Base-by-base conservation (phyloP, 495 filamentous ascomycete genomes). In the Xylaria cubensis region DNA sequence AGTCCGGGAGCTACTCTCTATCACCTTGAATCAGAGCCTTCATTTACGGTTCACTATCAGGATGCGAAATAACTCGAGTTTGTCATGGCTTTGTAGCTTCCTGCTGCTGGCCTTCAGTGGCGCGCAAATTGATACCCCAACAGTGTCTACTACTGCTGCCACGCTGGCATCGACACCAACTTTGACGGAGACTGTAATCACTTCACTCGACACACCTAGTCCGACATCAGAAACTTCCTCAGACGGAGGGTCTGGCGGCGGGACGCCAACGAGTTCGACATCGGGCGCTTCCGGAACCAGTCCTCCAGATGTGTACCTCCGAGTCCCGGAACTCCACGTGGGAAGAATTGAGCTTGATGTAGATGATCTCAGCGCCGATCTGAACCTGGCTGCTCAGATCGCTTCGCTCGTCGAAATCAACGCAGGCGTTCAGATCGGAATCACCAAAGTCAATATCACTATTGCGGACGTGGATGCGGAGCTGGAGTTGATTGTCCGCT, bases 361-460 rank as follows among this genome's bases (percentile, higher is more conserved):
- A 13, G 85, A 88, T 67, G 82, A 88, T 74, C 76, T 88, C 10
- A 79, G 82, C 69, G 87, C 86, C 4, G 86, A 89, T 66, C 76
- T 90, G 74, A 89, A 88, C 71, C 77, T 90, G 0, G 87, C 86
- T 51, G 87, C 88, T 64, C 80, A 87, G 50, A 80, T 90, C 34
- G 88, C 87, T 19, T 81, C 80, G 32, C 80, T 90, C 4, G 88
- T 90, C 7, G 78, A 78, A 12, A 78, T 90, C 75, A 89, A 90
- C 74, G 88, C 86, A 0, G 87, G 87, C 34, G 82, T 90, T 3
- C 78, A 81, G 36, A 76, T 89, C 24, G 83, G 82, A 13, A 76
- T 90, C 41, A 77, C 81, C 26, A 89, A 88, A 71, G 81, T 90
- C 74, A 90, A 89, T 79, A 82, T 90, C 74, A 90, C 87, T 39